A percentile compares a stretch with the other conserved stretches of the same genome.
Evolutionary conservation across 2,329 filamentous ascomycete genomes (phyloP).

Genomic region (Aspergillus latus): DNA sequence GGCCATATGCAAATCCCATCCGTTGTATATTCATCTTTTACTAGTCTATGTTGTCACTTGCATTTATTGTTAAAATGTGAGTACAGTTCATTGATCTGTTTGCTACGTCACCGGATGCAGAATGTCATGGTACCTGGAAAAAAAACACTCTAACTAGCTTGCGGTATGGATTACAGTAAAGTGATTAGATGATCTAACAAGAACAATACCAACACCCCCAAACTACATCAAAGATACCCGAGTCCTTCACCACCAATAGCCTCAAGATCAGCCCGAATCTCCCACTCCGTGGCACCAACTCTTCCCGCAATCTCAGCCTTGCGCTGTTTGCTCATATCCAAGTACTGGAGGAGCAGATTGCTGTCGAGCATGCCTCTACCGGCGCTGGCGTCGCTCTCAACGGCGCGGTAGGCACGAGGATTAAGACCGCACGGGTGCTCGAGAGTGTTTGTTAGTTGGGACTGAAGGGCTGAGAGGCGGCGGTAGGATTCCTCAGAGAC

Average conservation of each 20-base stretch:
- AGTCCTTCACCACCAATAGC: slow-evolving; percentile 65
- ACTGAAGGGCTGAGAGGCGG: slow-evolving; percentile 75
- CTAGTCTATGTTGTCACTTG: too few relatives aligned
- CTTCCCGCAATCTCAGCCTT: slow-evolving; percentile 71
- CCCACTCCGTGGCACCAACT: slow-evolving; percentile 67
- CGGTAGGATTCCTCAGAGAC: slow-evolving; percentile 79
- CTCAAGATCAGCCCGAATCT: slow-evolving; percentile 69
- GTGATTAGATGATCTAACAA: too few relatives aligned
- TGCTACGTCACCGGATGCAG: too few relatives aligned
- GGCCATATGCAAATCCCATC: too few relatives aligned
- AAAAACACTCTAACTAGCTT: too few relatives aligned
- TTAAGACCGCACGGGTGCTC: slow-evolving; percentile 79
- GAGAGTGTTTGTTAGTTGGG: slow-evolving; percentile 73
- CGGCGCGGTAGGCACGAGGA: slow-evolving; percentile 71
- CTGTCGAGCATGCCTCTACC: slow-evolving; percentile 74
- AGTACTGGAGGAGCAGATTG: slow-evolving; percentile 70
- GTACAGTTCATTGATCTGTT: too few relatives aligned
- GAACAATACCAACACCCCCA: not conserved
- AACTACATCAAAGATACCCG: slow-evolving; percentile 37
- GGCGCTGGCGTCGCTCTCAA: slow-evolving; percentile 51
- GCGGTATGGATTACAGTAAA: too few relatives aligned
- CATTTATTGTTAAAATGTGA: too few relatives aligned
- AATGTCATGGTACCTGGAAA: too few relatives aligned
- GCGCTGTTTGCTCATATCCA: slow-evolving; percentile 70
- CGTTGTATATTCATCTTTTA: too few relatives aligned